phyloP scores from a whole-genome alignment of 306 rosid species.

The Sechiopsis laciniata region DNA sequence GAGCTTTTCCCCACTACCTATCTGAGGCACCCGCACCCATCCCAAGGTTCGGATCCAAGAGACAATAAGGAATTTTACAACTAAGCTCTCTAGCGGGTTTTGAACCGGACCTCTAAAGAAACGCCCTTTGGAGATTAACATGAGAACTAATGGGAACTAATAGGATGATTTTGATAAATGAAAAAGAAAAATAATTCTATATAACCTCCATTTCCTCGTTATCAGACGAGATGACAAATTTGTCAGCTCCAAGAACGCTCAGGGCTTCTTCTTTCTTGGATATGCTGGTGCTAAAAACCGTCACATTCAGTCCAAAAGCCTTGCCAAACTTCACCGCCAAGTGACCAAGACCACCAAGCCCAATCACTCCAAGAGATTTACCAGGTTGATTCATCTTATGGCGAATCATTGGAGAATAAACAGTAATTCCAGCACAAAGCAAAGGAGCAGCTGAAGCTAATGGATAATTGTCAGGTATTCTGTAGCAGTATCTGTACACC shows the following conservation, averaged over 20 bases:
- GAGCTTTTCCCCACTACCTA: too few relatives aligned
- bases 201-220: constrained; percentile 60
- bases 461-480: constrained; percentile 66
- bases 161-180: not conserved
- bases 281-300: constrained; percentile 68
- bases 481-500: constrained; percentile 62
- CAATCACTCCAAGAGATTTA: constrained; percentile 79
- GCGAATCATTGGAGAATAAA: constrained; percentile 74
- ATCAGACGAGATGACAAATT: constrained; percentile 69
- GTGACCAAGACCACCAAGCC: constrained; percentile 94
- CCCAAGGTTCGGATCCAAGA: too few relatives aligned
- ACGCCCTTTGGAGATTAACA: too few relatives aligned
- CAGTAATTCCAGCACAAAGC: constrained; percentile 91
- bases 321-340: constrained; percentile 86
- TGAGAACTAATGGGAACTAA: not conserved
- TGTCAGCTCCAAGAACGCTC: constrained; percentile 62
- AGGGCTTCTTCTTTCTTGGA: constrained; percentile 83
- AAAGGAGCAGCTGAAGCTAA: constrained; percentile 85
- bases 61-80: too few relatives aligned
- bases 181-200: constrained; percentile 4
- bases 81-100: too few relatives aligned
- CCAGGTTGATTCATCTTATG: constrained; percentile 90
- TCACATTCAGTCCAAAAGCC: constrained; percentile 67
- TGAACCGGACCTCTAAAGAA: too few relatives aligned
- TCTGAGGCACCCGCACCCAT: too few relatives aligned